Conservation (phyloP, 257 asterid genomes). For the Nicotiana tabacum region DNA sequence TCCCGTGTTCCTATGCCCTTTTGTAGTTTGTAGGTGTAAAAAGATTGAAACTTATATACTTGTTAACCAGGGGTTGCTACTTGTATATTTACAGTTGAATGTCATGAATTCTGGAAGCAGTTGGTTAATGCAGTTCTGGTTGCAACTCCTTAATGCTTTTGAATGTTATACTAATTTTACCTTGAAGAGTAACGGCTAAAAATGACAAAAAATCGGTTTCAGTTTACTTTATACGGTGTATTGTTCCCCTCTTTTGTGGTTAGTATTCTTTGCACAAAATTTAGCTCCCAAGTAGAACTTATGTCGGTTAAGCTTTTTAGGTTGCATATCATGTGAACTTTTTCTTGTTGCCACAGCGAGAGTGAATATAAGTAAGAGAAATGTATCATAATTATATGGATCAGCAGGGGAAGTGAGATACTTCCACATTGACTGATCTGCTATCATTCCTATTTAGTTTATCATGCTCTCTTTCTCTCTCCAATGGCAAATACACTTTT, state of each 20-base stretch:
- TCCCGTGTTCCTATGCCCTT: not conserved
- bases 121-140: not conserved
- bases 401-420: not conserved
- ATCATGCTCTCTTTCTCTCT: not conserved
- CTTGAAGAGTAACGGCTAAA: not conserved
- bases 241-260: not conserved
- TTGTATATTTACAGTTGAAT: not conserved
- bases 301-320: not conserved
- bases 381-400: not conserved
- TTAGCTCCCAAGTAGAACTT: not conserved
- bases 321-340: not conserved
- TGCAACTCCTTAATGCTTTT: not conserved
- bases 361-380: not conserved
- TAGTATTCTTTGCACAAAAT: not conserved
- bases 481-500: not conserved
- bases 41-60: constrained; percentile 15
- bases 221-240: too few species aligned
- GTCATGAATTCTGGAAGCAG: not conserved
- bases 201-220: not conserved
- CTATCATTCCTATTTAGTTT: not conserved
- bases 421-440: not conserved
- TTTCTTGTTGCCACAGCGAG: not conserved
- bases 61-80: not conserved
- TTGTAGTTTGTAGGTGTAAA: not conserved
- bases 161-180: not conserved